A percentile compares a stretch with the other conserved stretches of the same genome.
These are phyloP conservation scores for Solanum appendiculatum DNA, from an alignment of 257 asterid species.

Conservation along the genomic window DNA sequence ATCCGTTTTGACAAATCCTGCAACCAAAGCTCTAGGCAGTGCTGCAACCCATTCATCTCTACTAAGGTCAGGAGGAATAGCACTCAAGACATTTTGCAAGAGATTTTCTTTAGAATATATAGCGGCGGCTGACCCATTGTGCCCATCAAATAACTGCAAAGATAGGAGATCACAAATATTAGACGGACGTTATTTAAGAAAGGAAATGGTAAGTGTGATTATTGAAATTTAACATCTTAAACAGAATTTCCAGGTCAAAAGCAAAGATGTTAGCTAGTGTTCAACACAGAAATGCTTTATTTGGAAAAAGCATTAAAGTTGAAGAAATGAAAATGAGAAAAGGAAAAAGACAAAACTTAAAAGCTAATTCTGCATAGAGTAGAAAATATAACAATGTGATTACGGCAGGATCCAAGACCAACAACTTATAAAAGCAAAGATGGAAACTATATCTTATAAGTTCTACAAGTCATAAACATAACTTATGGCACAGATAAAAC, in stretches of 20 bases:
- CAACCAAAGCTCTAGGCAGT: slow-evolving; percentile 91
- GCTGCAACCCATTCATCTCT: slow-evolving; percentile 89
- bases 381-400: background rate
- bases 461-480: background rate
- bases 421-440: background rate
- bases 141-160: slow-evolving; percentile 91
- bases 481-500: background rate
- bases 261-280: background rate
- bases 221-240: background rate
- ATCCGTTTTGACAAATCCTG: slow-evolving; percentile 93
- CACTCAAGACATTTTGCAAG: slow-evolving; percentile 64
- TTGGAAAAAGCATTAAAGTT: background rate
- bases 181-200: background rate
- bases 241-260: background rate
- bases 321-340: background rate
- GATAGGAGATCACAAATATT: slow-evolving; percentile 3
- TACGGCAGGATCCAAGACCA: background rate
- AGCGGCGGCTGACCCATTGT: slow-evolving; percentile 98
- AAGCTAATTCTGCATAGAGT: background rate
- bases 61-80: slow-evolving; percentile 80
- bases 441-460: background rate
- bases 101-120: slow-evolving; percentile 84
- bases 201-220: background rate
- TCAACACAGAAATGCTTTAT: background rate
- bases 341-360: background rate